Conservation (phyloP, 1,284 basidiomycete genomes). For the Rhodotorula sp. region DNA sequence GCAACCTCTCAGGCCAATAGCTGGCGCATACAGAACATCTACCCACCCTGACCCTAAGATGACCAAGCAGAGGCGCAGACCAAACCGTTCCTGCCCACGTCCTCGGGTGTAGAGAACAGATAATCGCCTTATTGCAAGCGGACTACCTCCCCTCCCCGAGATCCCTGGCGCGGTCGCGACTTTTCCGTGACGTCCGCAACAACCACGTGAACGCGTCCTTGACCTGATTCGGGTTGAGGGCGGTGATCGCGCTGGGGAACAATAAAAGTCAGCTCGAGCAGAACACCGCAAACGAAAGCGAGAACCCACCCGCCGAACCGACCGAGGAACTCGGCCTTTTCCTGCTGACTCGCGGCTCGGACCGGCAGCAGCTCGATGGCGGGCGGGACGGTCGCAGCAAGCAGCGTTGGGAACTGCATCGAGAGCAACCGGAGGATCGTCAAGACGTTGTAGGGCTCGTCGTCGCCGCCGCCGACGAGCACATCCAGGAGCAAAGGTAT, state of each 20-base stretch:
- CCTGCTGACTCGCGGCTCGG: conserved; percentile 61
- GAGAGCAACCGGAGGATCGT: conserved; percentile 73
- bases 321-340: conserved; percentile 70
- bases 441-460: conserved; percentile 69
- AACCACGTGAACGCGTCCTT: conserved; percentile 63
- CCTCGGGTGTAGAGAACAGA: neutral
- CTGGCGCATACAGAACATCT: no score
- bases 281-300: no score
- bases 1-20: no score
- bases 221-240: conserved; percentile 67
- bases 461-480: conserved; percentile 84
- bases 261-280: no score
- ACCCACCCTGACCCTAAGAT: no score
- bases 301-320: conserved; percentile 66
- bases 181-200: conserved; percentile 31
- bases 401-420: conserved; percentile 63
- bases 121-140: neutral
- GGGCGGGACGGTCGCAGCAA: conserved; percentile 69
- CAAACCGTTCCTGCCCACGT: no score
- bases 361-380: conserved; percentile 70
- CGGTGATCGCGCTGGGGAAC: conserved; percentile 60
- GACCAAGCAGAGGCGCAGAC: no score
- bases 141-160: conserved; percentile 27
- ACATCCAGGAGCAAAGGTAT: conserved; percentile 70
- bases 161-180: conserved; percentile 28